Conservation (phyloP, 495 filamentous ascomycete genomes). For the Penicillium bialowiezense region DNA sequence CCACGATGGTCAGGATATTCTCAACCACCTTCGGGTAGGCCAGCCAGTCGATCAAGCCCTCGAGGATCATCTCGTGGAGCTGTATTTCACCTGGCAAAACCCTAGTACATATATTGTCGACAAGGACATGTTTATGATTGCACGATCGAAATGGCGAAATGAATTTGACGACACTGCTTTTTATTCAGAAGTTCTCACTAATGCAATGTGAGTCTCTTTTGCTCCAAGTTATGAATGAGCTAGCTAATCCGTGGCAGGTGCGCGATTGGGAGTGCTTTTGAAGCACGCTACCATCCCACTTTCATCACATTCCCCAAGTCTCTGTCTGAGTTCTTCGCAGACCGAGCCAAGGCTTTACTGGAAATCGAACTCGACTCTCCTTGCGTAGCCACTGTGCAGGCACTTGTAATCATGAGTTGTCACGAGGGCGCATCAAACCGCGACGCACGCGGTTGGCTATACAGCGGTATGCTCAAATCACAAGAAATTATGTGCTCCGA, state of each 20-base stretch:
- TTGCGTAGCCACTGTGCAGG: slow-evolving; percentile 49
- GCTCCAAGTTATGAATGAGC: background rate
- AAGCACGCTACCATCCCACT: slow-evolving; percentile 44
- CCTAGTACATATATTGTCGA: slow-evolving; percentile 49
- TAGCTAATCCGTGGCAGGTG: slow-evolving; percentile 33
- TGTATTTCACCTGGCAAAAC: slow-evolving; percentile 54
- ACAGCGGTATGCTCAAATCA: slow-evolving; percentile 36
- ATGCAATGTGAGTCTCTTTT: slow-evolving; percentile 41
- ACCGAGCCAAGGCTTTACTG: slow-evolving; percentile 46
- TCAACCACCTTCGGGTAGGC: slow-evolving; percentile 44
- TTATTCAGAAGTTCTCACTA: slow-evolving; percentile 49
- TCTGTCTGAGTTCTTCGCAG: slow-evolving; percentile 47
- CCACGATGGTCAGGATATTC: slow-evolving; percentile 44
- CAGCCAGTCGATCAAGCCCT: slow-evolving; percentile 40
- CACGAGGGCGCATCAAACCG: slow-evolving; percentile 46
- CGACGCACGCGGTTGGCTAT: slow-evolving; percentile 51
- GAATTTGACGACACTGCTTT: slow-evolving; percentile 44
- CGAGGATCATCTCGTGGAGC: slow-evolving; percentile 46
- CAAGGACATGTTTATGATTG: slow-evolving; percentile 45
- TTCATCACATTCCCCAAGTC: slow-evolving; percentile 48
- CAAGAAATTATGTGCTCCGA: background rate
- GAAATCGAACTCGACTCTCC: slow-evolving; percentile 51
- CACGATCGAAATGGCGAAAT: slow-evolving; percentile 40
- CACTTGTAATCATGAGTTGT: slow-evolving; percentile 46
- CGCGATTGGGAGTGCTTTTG: slow-evolving; percentile 46